phyloP scores from a whole-genome alignment of 164 flowering plant genomes.

The Stephania cephalantha region DNA sequence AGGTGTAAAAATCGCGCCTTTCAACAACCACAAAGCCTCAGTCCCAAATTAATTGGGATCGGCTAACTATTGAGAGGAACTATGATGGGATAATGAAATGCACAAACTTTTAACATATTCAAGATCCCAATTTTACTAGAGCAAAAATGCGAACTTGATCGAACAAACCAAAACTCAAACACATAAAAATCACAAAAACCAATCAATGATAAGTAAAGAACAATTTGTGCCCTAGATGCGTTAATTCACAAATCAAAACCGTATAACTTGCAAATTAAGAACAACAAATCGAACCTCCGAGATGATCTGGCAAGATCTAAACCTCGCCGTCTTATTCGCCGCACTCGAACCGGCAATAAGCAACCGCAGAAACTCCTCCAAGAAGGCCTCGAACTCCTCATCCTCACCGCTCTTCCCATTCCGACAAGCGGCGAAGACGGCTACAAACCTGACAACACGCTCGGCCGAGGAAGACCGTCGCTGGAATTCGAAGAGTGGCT shows the following conservation, averaged over 20 bases:
- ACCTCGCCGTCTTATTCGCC: conserved; percentile 54
- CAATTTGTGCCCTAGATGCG: too few species aligned
- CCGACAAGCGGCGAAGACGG: conserved; percentile 43
- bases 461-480: conserved; percentile 54
- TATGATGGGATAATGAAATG: too few species aligned
- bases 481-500: conserved; percentile 58
- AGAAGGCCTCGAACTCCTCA: conserved; percentile 33
- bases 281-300: conserved; percentile 55
- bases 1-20: too few species aligned
- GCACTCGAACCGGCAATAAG: conserved; percentile 44
- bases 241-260: too few species aligned
- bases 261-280: too few species aligned
- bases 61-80: too few species aligned
- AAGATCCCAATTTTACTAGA: too few species aligned
- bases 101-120: too few species aligned
- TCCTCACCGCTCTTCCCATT: conserved; percentile 17
- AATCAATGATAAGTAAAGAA: neutral
- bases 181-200: neutral
- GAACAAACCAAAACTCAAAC: too few species aligned
- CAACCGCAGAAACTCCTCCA: conserved; percentile 54
- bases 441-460: conserved; percentile 57
- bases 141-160: too few species aligned
- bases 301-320: conserved; percentile 79
- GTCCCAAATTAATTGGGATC: too few species aligned
- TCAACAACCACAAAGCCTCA: too few species aligned